A percentile compares a stretch with the other conserved stretches of the same genome.
Evolutionary conservation across 2,329 filamentous ascomycete genomes (phyloP).

Genomic region (Fusarium lateritium): DNA sequence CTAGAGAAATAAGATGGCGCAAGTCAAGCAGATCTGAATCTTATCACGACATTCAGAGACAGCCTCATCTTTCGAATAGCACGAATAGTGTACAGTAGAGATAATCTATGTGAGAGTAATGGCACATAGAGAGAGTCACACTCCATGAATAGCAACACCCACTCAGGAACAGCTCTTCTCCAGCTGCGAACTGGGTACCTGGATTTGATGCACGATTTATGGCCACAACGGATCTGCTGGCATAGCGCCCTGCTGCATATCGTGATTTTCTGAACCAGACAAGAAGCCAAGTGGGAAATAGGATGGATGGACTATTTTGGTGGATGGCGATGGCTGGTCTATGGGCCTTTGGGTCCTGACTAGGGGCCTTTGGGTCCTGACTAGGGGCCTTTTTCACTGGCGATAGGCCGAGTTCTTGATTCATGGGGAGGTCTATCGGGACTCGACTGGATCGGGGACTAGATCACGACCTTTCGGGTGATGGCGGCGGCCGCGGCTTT

Average conservation of each 20-base stretch:
- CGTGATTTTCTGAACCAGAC: conserved; percentile 39
- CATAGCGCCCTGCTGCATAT: conserved; percentile 46
- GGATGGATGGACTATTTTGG: conserved; percentile 36
- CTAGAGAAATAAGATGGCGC: conserved; percentile 44
- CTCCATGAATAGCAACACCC: conserved; percentile 11
- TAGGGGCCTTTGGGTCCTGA: conserved; percentile 28
- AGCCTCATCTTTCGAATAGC: conserved; percentile 13
- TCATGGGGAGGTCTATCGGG: conserved; percentile 30
- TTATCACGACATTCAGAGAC: conserved; percentile 29
- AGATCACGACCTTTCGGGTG: conserved; percentile 30
- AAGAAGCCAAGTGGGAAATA: conserved; percentile 35
- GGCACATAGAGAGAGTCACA: conserved; percentile 3
- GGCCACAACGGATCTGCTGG: conserved; percentile 49
- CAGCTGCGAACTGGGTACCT: conserved; percentile 47
- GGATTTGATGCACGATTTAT: conserved; percentile 43
- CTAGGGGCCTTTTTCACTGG: conserved; percentile 28
- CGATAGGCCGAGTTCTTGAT: conserved; percentile 39
- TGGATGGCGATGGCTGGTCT: conserved; percentile 41
- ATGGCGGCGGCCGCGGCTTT: conserved; percentile 38
- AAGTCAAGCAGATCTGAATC: conserved; percentile 32
- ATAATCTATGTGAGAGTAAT: not conserved
- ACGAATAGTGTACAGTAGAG: not conserved
- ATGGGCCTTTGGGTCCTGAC: conserved; percentile 37
- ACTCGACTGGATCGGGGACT: conserved; percentile 36
- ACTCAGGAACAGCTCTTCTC: conserved; percentile 36